A percentile compares a stretch with the other conserved stretches of the same genome.
These are phyloP conservation scores for Venturia pyrina DNA, from an alignment of 2,329 filamentous ascomycete species.

Conservation along the genomic window DNA sequence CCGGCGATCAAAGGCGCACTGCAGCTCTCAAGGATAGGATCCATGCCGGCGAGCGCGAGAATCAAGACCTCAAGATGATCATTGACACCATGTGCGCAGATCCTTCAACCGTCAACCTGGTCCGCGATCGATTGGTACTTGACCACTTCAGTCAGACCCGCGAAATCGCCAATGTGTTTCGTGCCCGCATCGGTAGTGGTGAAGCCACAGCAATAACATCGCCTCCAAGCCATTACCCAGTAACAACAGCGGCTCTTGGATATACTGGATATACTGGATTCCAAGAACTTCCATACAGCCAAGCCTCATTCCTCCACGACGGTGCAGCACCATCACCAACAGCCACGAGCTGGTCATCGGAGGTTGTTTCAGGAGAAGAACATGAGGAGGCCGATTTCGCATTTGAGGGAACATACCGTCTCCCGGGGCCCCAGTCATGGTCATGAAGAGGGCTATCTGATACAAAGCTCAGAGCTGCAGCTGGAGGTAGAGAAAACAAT, in stretches of 20 bases:
- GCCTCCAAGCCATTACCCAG: background rate
- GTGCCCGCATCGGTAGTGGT: background rate
- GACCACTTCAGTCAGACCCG: background rate
- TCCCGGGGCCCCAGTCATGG: background rate
- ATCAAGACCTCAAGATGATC: background rate
- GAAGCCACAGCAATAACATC: background rate
- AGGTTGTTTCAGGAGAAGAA: background rate
- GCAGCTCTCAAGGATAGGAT: constrained; percentile 15
- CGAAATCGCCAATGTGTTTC: background rate
- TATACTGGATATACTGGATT: background rate
- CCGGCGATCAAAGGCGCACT: constrained; percentile 15
- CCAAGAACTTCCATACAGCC: background rate
- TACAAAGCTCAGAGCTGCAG: background rate
- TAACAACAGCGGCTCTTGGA: background rate
- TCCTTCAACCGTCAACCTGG: background rate
- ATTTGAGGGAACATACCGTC: background rate
- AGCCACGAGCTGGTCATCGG: background rate
- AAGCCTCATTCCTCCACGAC: background rate
- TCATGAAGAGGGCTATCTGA: background rate
- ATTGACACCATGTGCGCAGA: background rate
- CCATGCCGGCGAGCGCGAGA: constrained; percentile 1
- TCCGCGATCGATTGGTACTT: background rate
- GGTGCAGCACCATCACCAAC: background rate
- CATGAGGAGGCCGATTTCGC: background rate
- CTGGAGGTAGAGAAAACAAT: background rate